phyloP scores from a whole-genome alignment of 306 rosid species.

The Prunus dulcis region DNA sequence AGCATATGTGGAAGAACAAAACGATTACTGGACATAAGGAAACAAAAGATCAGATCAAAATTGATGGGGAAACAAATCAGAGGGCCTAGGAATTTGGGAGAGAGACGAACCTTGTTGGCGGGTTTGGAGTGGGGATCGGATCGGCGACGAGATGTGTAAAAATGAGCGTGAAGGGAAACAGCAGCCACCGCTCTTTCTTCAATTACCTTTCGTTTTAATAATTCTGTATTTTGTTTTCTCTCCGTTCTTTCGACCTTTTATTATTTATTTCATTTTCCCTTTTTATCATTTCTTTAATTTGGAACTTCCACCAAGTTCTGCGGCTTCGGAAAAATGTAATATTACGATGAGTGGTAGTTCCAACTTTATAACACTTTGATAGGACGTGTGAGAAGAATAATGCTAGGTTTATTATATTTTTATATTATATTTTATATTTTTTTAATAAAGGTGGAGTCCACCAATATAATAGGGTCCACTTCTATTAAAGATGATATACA shows the following conservation, averaged over 20 bases:
- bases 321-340: not conserved
- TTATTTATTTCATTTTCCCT: not conserved
- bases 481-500: no score
- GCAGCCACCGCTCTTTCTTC: not conserved
- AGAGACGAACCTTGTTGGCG: slow-evolving; percentile 4
- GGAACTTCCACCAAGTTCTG: not conserved
- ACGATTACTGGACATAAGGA: not conserved
- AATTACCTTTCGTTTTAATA: slow-evolving; percentile 1
- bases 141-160: slow-evolving; percentile 5
- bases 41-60: slow-evolving; percentile 3
- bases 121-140: slow-evolving; percentile 8
- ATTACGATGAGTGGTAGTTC: not conserved
- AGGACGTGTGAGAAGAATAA: no score
- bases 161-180: not conserved
- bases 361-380: fast-evolving
- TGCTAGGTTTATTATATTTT: no score
- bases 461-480: no score
- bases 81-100: not conserved
- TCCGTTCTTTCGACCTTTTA: not conserved
- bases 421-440: no score
- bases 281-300: not conserved
- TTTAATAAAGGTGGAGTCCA: no score
- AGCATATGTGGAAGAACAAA: not conserved
- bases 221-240: not conserved
- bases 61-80: not conserved